Evolutionary conservation across 2,329 filamentous ascomycete species (phyloP), one percentile per base, ranked within the genome.

Genomic region (Aspergillus thermomutatus): DNA sequence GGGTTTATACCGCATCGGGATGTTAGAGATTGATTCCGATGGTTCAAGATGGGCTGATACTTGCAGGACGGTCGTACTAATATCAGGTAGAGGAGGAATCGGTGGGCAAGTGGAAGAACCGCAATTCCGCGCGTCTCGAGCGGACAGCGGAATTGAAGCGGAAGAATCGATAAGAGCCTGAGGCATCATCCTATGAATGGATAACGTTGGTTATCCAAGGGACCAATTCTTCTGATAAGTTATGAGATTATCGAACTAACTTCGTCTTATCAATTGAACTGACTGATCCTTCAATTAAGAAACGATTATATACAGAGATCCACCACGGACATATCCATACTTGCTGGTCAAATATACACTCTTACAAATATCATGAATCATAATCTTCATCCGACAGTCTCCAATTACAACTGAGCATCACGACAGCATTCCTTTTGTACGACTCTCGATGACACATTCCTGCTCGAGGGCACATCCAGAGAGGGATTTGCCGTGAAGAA

Each of bases 401-500:
- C 8, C 1, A 7, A 10, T 55, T 60, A 72, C 7, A 72, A 67
- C 46, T 72, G 69, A 7, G 70, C 60, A 48, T 68, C 66, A 4
- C 67, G 66, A 51, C 71, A 74, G 53, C 70, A 72, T 41, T 72
- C 69, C 2, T 64, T 54, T 10, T 69, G 62, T 0, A 70, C 70
- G 3, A 74, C 55, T 11, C 66, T 59, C 5, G 72, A 74, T 1
- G 69, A 61, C 19, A 54, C 57, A 46, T 75, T 75, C 61, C 71
- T 73, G 26, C 63, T 68, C 6, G 73, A 76, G 1, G 81, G 80
- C 23, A 84, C 80, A 69, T 83, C 81, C 52, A 83, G 75, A 4
- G 78, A 76, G 0, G 82, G 81, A 51, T 83, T 84, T 28, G 69
- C 73, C 1, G 74, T 75, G 60, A 83, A 84, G 73, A 84, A 83